Evolutionary conservation across 208 protist genomes (phyloP).

Genomic region (Leishmania major): DNA sequence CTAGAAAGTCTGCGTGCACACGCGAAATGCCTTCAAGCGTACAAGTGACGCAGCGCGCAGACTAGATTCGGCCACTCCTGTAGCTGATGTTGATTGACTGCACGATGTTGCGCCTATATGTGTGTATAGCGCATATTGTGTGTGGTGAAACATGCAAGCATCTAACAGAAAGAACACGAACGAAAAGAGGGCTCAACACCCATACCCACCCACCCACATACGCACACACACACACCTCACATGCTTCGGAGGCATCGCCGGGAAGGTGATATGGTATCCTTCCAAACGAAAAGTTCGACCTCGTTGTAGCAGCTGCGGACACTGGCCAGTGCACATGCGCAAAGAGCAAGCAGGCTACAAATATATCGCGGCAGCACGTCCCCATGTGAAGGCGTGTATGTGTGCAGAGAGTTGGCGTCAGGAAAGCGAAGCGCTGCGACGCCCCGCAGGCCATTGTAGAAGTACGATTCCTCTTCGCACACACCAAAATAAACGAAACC

Average conservation of each 20-base stretch:
- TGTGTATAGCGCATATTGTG: not conserved
- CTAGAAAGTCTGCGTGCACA: not conserved
- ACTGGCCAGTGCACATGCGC: not conserved
- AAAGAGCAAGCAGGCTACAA: not conserved
- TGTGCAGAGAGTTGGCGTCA: not conserved
- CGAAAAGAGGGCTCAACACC: not conserved
- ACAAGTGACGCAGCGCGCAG: not conserved
- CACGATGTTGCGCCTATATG: not conserved
- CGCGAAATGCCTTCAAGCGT: not conserved
- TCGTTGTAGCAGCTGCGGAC: not conserved
- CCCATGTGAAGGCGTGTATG: not conserved
- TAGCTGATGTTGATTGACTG: not conserved
- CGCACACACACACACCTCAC: not conserved
- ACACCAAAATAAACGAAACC: no score
- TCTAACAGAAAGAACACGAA: not conserved
- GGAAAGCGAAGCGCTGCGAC: not conserved
- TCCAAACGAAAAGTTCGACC: not conserved
- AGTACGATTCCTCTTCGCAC: not conserved
- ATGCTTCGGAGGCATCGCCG: not conserved
- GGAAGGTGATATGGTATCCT: not conserved
- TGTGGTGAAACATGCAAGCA: not conserved
- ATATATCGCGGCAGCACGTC: not conserved
- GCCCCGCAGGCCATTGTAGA: not conserved
- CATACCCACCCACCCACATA: not conserved
- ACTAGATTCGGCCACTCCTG: not conserved